Evolutionary conservation across 768 basidiomycete genomes (phyloP), one percentile per base, ranked within the genome.

Genomic region (Tulasnella sp.): DNA sequence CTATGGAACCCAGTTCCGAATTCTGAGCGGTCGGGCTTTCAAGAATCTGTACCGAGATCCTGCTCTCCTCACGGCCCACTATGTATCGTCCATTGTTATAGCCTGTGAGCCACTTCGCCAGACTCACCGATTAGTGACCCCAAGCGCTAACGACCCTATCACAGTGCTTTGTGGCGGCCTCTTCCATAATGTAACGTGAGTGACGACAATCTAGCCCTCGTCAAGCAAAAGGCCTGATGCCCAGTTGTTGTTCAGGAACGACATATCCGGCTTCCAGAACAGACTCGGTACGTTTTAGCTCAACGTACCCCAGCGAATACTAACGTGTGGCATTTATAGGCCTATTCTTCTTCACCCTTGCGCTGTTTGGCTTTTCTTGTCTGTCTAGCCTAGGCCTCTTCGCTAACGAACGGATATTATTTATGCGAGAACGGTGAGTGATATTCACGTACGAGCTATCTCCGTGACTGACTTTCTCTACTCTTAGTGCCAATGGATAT

Each of bases 21-120:
- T 98, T 77, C 85, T 99, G 83, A 98, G 95, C 83, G 96, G 96
- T 35, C 86, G 98, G 78, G 96, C 97, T 29, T 99, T 99, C 88
- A 99, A 99, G 89, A 99, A 99, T 82, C 84, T 99, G 79, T 99
- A 99, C 83, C 88, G 97, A 35, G 95, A 99, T 82, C 97, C 97
- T 0, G 92, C 96, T 71, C 84, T 99, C 77, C 87, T 99, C 86
- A 88, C 91, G 2, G 92, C 96, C 9, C 98, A 99, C 85, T 99
- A 99, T 84, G 82, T 91, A 61, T 91, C 94, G 9, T 90, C 96
- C 1, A 89, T 99, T 80, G 88, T 87, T 5, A 87, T 98, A 77
- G 98, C 97, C 16, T 81, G 96, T 94, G 83, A 86, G 92, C 88
- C 7, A 5, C 13, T 29, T 26, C 70, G 48, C 70, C 57, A 16